Evolutionary conservation across 2,329 filamentous ascomycete genomes (phyloP), one percentile per base, ranked within the genome.

Genomic region (Hymenotorrendiella dingleyae): DNA sequence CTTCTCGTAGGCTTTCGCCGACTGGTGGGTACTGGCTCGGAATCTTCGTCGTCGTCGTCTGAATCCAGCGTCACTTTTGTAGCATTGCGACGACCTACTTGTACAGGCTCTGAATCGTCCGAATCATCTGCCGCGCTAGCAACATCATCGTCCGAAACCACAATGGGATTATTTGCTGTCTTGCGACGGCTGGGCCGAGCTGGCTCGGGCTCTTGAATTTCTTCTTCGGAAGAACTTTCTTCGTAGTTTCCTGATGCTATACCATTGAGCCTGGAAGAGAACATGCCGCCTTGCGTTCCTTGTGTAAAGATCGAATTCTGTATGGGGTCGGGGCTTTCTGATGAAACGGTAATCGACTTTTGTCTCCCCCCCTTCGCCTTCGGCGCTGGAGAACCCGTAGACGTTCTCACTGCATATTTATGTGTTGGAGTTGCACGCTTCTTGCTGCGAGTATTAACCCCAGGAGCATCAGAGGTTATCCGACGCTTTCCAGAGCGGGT

Each of bases 141-240:
- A 20, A 49, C 32, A 33, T 41, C 30, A n/a, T 32, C 29, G 7
- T 33, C 38, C 4, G 27, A 24, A 26, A 14, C 20, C 4, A 14
- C 20, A 6, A 16, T 17, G 6, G 28, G 14, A 3, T 23, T 9
- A 11, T 7, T n/a, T 14, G 21, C 6, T 5, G 20, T 20, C 12
- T 8, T 17, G 17, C 22, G 36, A 12, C 8, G 16, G 16, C 21
- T 20, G 5, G 14, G 21, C 11, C 7, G 14, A 6, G 14, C 17
- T 17, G 22, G n/a, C n/a, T 42, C 29, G 4, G 36, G 30, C 6
- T 11, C 26, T 11, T 29, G 16, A 12, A 19, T 12, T 6, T 30
- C 26, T 8, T n/a, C n/a, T n/a, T 29, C 26, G 4, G 36, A 39
- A 27, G 19, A 16, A 19, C 26, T 21, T 11, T 30, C 26, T 27